Evolutionary conservation across 2,329 filamentous ascomycete species (phyloP).

Genomic region (Xylaria sp.): DNA sequence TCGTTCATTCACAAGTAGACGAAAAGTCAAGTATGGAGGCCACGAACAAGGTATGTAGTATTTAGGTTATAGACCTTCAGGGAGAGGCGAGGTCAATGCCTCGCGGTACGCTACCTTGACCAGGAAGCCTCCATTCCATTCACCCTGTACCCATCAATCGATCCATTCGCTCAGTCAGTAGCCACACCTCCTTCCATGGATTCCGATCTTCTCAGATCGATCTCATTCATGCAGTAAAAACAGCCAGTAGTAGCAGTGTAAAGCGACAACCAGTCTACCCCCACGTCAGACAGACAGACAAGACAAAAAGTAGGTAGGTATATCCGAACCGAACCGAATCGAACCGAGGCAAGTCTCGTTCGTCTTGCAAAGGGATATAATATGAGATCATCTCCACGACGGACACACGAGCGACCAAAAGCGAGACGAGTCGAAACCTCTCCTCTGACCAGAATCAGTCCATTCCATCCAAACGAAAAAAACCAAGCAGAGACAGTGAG

Average conservation of each 20-base stretch:
- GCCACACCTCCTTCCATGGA: not conserved
- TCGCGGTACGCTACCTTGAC: not conserved
- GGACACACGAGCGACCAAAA: not conserved
- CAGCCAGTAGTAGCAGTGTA: not conserved
- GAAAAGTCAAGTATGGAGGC: not conserved
- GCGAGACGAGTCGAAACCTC: not conserved
- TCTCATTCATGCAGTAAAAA: not conserved
- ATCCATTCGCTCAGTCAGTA: not conserved
- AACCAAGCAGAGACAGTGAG: constrained; percentile 15
- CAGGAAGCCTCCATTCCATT: constrained; percentile 4
- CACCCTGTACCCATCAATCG: not conserved
- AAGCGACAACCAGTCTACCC: constrained; percentile 24
- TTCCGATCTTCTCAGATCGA: constrained; percentile 10
- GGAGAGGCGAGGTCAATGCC: not conserved
- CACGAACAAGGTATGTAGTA: constrained; percentile 18
- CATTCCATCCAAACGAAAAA: constrained; percentile 24
- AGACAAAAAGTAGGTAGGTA: not conserved
- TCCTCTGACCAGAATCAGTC: constrained; percentile 14
- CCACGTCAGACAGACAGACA: constrained; percentile 1
- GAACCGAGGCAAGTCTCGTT: not conserved
- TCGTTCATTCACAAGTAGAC: not conserved
- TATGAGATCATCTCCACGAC: not conserved
- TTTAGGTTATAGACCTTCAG: constrained; percentile 23
- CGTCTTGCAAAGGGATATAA: not conserved
- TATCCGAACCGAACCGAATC: not conserved